Evolutionary conservation across 139 green algal genomes (phyloP).

Genomic region (Edaphochlamys debaryana): DNA sequence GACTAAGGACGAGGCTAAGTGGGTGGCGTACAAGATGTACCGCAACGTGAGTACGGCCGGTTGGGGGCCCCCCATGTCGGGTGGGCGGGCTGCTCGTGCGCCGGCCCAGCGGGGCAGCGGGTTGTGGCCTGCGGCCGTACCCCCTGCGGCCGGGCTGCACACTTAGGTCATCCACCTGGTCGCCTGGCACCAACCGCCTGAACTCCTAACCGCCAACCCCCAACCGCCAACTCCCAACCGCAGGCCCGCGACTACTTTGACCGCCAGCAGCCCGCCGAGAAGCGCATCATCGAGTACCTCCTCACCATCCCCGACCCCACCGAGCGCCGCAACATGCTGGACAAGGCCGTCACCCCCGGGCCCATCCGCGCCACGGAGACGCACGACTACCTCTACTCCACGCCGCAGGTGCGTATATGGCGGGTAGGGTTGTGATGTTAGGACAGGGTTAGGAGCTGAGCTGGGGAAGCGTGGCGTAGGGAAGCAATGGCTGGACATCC

Average conservation of each 20-base stretch:
- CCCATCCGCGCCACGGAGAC: slow-evolving; percentile 55
- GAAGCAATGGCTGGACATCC: background rate
- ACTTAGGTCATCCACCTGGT: too few species aligned
- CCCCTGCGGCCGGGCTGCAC: too few species aligned
- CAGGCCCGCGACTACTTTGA: slow-evolving; percentile 69
- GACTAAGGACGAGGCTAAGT: slow-evolving; percentile 71
- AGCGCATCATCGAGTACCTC: slow-evolving; percentile 76
- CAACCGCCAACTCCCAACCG: too few species aligned
- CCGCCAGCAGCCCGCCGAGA: slow-evolving; percentile 67
- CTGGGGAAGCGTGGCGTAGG: too few species aligned
- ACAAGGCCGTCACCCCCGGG: slow-evolving; percentile 63
- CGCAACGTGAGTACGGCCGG: slow-evolving; percentile 32
- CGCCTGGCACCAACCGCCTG: too few species aligned
- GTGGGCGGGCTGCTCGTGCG: too few species aligned
- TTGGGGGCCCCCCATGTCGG: background rate
- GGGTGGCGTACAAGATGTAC: slow-evolving; percentile 66
- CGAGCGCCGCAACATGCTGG: slow-evolving; percentile 57
- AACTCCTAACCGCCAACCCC: too few species aligned
- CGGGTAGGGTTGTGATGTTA: background rate
- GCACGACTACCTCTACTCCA: slow-evolving; percentile 70
- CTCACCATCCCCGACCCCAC: slow-evolving; percentile 18
- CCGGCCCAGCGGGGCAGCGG: too few species aligned
- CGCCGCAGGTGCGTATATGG: slow-evolving; percentile 25
- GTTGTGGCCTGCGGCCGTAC: too few species aligned
- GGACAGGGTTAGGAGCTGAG: background rate